phyloP scores from a whole-genome alignment of 768 basidiomycete species.

The Lactarius psammicola region DNA sequence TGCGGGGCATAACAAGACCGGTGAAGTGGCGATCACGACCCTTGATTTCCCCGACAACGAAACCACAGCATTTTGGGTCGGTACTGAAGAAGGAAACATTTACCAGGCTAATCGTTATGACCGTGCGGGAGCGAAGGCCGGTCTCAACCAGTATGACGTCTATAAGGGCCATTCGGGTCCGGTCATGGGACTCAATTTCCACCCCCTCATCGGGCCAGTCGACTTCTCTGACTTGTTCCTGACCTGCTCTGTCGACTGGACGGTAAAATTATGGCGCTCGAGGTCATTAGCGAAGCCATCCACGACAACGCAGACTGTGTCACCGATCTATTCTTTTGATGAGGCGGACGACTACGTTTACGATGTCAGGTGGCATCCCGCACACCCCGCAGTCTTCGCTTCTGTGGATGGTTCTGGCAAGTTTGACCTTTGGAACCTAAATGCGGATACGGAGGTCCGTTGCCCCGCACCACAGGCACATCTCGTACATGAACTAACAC shows the following conservation, averaged over 20 bases:
- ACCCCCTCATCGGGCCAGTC: slow-evolving; percentile 85
- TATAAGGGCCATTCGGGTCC: slow-evolving; percentile 94
- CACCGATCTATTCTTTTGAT: slow-evolving; percentile 90
- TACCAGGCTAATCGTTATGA: slow-evolving; percentile 98
- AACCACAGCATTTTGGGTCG: slow-evolving; percentile 95
- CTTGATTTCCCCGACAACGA: slow-evolving; percentile 96
- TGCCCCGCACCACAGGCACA: not conserved
- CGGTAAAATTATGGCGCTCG: slow-evolving; percentile 93
- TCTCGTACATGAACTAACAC: slow-evolving; percentile 5
- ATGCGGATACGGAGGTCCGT: slow-evolving; percentile 91
- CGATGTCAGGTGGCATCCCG: slow-evolving; percentile 97
- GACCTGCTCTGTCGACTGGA: slow-evolving; percentile 95
- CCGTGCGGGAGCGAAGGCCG: slow-evolving; percentile 94
- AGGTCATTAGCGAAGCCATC: slow-evolving; percentile 75
- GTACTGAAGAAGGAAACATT: slow-evolving; percentile 96
- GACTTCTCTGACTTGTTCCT: slow-evolving; percentile 97
- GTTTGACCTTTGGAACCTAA: slow-evolving; percentile 98
- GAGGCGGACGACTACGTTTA: slow-evolving; percentile 99
- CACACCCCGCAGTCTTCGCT: slow-evolving; percentile 92
- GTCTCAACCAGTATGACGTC: slow-evolving; percentile 87
- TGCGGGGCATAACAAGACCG: slow-evolving; percentile 92
- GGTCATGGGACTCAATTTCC: slow-evolving; percentile 92
- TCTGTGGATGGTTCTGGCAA: slow-evolving; percentile 92
- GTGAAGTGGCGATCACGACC: slow-evolving; percentile 91
- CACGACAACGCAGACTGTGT: slow-evolving; percentile 50